Conservation (phyloP, 768 basidiomycete genomes). For the Lactarius pseudohatsudake region DNA sequence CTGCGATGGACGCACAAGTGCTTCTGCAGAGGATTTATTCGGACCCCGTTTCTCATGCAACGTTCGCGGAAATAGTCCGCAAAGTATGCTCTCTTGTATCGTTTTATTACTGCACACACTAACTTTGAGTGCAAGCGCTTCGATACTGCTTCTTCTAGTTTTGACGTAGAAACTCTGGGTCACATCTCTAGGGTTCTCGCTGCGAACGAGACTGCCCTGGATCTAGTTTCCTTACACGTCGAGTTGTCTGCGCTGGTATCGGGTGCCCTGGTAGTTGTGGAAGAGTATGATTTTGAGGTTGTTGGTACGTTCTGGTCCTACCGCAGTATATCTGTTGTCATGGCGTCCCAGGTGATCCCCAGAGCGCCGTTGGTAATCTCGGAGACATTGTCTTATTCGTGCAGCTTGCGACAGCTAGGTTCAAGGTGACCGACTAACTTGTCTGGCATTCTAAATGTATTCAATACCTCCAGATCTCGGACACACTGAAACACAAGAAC, state of each 20-base stretch:
- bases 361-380: constrained; percentile 74
- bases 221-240: constrained; percentile 67
- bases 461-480: constrained; percentile 45
- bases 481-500: constrained; percentile 47
- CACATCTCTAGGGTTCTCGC: constrained; percentile 68
- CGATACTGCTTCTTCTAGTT: constrained; percentile 45
- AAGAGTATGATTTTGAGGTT: constrained; percentile 76
- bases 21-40: constrained; percentile 25
- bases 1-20: constrained; percentile 13
- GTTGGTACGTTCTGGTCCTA: constrained; percentile 56
- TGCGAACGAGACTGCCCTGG: constrained; percentile 56
- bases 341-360: constrained; percentile 65
- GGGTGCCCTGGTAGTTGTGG: constrained; percentile 58
- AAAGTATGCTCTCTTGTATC: constrained; percentile 46
- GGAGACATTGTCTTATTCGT: constrained; percentile 78
- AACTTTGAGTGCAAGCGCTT: constrained; percentile 51
- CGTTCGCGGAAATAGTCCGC: constrained; percentile 58
- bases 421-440: constrained; percentile 46
- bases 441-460: background rate
- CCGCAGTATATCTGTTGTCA: background rate
- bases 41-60: constrained; percentile 39
- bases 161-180: constrained; percentile 69
- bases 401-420: constrained; percentile 64
- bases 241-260: constrained; percentile 65
- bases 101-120: constrained; percentile 11